Conservation (phyloP, 257 asterid genomes). For the Capsicum rhomboideum region DNA sequence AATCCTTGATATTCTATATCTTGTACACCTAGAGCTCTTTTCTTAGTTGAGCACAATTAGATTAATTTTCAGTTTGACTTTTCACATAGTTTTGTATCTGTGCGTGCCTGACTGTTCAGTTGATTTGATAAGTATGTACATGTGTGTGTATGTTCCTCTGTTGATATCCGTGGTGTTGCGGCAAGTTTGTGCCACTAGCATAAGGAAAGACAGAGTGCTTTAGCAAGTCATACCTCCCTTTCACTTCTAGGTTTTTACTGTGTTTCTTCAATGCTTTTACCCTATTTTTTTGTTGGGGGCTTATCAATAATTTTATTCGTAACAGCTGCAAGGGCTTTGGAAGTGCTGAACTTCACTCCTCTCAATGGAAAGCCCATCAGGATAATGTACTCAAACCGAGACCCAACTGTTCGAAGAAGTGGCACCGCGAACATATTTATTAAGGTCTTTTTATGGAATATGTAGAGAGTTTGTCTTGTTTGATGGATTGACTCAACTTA, state of each 20-base stretch:
- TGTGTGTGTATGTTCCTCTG: background rate
- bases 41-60: background rate
- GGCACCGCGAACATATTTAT: slow-evolving; percentile 83
- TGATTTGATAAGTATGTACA: background rate
- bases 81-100: background rate
- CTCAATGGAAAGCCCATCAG: slow-evolving; percentile 83
- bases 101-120: background rate
- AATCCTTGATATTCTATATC: background rate
- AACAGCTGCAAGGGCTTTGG: slow-evolving; percentile 76
- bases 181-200: background rate
- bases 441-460: slow-evolving; percentile 37
- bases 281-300: background rate
- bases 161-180: background rate
- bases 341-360: slow-evolving; percentile 68
- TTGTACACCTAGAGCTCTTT: background rate
- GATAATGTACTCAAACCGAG: slow-evolving; percentile 80
- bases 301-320: slow-evolving; percentile 3
- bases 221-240: background rate
- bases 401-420: slow-evolving; percentile 71
- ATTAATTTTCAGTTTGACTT: background rate
- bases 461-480: background rate
- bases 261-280: background rate
- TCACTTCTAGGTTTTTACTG: background rate
- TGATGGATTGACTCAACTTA: background rate
- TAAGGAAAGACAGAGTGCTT: background rate